Evolutionary conservation across 768 basidiomycete species (phyloP).

Genomic region (Macrolepiota dolichaula): DNA sequence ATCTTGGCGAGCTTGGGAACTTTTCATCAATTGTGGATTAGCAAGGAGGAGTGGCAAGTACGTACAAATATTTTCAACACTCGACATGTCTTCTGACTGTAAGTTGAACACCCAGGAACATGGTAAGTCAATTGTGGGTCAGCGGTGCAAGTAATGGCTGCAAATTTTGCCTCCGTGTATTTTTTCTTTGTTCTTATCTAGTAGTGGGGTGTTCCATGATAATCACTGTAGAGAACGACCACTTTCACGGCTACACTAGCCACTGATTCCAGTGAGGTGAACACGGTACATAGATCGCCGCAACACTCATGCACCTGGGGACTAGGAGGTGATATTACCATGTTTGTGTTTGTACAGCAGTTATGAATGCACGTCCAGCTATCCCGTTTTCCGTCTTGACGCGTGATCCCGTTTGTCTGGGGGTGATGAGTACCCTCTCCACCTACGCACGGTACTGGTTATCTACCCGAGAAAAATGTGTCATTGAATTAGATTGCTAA

Average conservation of each 20-base stretch:
- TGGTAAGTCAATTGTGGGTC: constrained; percentile 77
- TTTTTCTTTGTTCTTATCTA: neutral
- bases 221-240: neutral
- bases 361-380: too few species aligned
- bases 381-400: too few species aligned
- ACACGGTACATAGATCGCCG: too few species aligned
- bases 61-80: constrained; percentile 18
- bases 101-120: constrained; percentile 52
- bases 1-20: constrained; percentile 94
- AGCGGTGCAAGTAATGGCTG: constrained; percentile 71
- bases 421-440: too few species aligned
- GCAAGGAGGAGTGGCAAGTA: constrained; percentile 90
- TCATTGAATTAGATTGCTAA: too few species aligned
- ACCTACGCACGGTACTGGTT: too few species aligned
- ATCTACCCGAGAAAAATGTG: too few species aligned
- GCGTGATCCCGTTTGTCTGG: too few species aligned
- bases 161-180: constrained; percentile 1
- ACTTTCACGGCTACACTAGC: neutral
- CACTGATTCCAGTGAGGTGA: too few species aligned
- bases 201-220: neutral
- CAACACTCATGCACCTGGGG: too few species aligned
- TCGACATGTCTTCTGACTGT: neutral
- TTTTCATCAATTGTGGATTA: constrained; percentile 97
- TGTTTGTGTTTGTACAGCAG: too few species aligned
- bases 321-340: too few species aligned